These are phyloP conservation scores for Zygosaccharomyces sapae DNA, from an alignment of 1,139 yeast genomes.

Conservation along the genomic window DNA sequence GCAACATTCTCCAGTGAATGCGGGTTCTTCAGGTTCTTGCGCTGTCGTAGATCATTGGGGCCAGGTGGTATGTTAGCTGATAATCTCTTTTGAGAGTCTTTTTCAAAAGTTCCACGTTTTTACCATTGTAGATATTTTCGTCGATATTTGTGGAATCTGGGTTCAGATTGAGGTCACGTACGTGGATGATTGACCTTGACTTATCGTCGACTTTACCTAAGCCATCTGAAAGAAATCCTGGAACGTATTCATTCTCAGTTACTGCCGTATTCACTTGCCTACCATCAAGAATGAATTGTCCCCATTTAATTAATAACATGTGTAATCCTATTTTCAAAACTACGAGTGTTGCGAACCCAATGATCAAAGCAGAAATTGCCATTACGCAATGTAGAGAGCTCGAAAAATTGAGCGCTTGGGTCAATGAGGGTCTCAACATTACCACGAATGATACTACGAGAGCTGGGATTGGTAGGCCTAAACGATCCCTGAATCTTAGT, in stretches of 20 bases:
- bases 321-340: constrained; percentile 33
- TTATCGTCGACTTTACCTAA: constrained; percentile 41
- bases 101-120: not conserved
- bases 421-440: constrained; percentile 56
- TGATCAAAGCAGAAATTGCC: constrained; percentile 20
- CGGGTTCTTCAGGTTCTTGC: constrained; percentile 27
- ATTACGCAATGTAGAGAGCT: constrained; percentile 12
- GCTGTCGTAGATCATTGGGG: constrained; percentile 24
- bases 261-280: constrained; percentile 11
- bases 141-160: constrained; percentile 21
- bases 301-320: constrained; percentile 32
- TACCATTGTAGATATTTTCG: not conserved
- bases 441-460: constrained; percentile 67
- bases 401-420: constrained; percentile 20
- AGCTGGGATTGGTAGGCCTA: constrained; percentile 80
- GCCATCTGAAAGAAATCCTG: constrained; percentile 39
- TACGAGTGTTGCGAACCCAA: constrained; percentile 28
- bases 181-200: constrained; percentile 36
- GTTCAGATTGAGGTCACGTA: constrained; percentile 16
- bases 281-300: constrained; percentile 18
- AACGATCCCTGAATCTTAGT: constrained; percentile 57
- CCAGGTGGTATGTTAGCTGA: constrained; percentile 23
- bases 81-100: constrained; percentile 29
- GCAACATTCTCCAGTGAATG: constrained; percentile 50
- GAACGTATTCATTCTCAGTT: constrained; percentile 33